A percentile compares a stretch with the other conserved stretches of the same genome.
Evolutionary conservation across 2,329 filamentous ascomycete species (phyloP).

Genomic region (Venturia effusa): DNA sequence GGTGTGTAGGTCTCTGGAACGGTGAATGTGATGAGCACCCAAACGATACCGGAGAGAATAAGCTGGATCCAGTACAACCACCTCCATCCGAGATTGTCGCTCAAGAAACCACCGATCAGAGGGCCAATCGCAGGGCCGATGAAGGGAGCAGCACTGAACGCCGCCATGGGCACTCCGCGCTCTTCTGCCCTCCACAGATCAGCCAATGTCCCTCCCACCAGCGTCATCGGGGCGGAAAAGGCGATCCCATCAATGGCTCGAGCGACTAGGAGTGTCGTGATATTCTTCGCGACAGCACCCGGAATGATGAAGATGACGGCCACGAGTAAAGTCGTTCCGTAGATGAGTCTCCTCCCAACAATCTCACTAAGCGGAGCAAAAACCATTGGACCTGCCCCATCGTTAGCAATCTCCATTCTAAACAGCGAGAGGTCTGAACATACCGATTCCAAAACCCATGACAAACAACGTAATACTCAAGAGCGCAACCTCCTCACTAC

Average conservation of each 20-base stretch:
- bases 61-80: constrained; percentile 85
- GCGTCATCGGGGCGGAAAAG: constrained; percentile 77
- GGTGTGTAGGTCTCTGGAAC: constrained; percentile 84
- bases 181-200: constrained; percentile 81
- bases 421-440: constrained; percentile 51
- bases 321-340: constrained; percentile 54
- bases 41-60: constrained; percentile 60
- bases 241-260: constrained; percentile 72
- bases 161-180: constrained; percentile 76
- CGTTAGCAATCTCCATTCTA: constrained; percentile 44
- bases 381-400: constrained; percentile 63
- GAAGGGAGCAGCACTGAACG: constrained; percentile 74
- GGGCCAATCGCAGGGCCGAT: constrained; percentile 60
- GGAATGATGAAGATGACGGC: constrained; percentile 74
- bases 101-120: constrained; percentile 64
- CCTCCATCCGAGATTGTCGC: constrained; percentile 61
- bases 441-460: constrained; percentile 64
- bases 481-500: constrained; percentile 62
- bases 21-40: constrained; percentile 73
- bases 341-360: constrained; percentile 60
- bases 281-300: constrained; percentile 66
- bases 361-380: constrained; percentile 74
- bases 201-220: constrained; percentile 71
- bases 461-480: constrained; percentile 68
- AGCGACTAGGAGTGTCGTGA: constrained; percentile 64